A percentile compares a stretch with the other conserved stretches of the same genome.
Conservation (phyloP, 345 rosid species). For the Pelargonium nanum region DNA sequence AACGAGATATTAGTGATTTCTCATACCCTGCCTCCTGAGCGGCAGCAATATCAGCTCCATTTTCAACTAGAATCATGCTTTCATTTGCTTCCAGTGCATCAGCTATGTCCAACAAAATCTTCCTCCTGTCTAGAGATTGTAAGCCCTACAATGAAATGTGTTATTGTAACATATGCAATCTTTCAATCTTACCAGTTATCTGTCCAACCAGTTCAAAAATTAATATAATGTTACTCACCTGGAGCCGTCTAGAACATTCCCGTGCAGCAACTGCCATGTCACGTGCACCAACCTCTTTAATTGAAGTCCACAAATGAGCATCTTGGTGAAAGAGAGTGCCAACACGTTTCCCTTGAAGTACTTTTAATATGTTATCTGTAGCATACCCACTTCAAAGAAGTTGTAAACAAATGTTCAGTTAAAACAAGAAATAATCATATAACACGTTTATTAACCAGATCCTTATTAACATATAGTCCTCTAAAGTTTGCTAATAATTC, state of each 20-base stretch:
- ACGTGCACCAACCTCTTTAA: constrained; percentile 28
- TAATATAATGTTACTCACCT: constrained; percentile 21
- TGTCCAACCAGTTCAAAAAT: no score
- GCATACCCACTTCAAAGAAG: constrained; percentile 35
- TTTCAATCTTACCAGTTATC: constrained; percentile 2
- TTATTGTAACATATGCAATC: neutral
- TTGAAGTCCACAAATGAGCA: constrained; percentile 30
- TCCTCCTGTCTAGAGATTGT: constrained; percentile 32
- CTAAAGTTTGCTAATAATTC: no score
- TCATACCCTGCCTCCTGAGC: constrained; percentile 37
- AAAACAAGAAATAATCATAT: neutral
- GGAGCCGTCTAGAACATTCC: constrained; percentile 47
- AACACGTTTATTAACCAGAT: neutral
- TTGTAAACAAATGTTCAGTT: constrained; percentile 5
- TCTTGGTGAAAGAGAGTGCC: constrained; percentile 50
- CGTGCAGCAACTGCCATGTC: constrained; percentile 49
- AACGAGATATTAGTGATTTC: constrained; percentile 34
- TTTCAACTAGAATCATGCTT: constrained; percentile 30
- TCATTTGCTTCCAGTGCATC: constrained; percentile 44
- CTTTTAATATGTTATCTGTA: constrained; percentile 32
- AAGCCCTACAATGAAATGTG: constrained; percentile 21
- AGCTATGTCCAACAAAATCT: constrained; percentile 38
- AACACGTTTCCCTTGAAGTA: constrained; percentile 35
- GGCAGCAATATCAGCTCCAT: constrained; percentile 44
- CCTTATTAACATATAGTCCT: neutral